Percentiles rank a stretch among this genome's conserved stretches.
phyloP scores from a whole-genome alignment of 805 yeast species.

The Saccharomycopsis babjevae region DNA sequence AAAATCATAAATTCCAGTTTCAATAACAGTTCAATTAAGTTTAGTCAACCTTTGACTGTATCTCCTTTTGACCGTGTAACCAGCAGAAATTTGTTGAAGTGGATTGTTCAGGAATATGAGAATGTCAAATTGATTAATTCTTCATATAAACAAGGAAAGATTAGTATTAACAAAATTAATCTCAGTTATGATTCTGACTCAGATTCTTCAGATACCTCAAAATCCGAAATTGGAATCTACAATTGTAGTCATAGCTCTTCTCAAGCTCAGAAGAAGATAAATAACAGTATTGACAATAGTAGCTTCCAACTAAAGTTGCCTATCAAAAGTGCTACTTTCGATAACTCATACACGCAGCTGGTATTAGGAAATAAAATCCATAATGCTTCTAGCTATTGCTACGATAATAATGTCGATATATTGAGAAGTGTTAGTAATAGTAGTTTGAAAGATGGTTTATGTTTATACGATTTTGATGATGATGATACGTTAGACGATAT shows the following conservation, averaged over 20 bases:
- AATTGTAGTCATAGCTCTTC: neutral
- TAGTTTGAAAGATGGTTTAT: neutral
- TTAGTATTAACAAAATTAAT: slow-evolving; percentile 26
- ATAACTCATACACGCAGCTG: neutral
- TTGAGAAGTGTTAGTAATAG: neutral
- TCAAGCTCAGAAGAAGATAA: neutral
- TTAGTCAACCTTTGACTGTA: slow-evolving; percentile 42
- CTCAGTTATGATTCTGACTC: slow-evolving; percentile 13
- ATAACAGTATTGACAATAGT: slow-evolving; percentile 2
- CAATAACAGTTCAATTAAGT: slow-evolving; percentile 37
- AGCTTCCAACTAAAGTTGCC: neutral
- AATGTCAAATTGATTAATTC: slow-evolving; percentile 26
- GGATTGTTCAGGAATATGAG: slow-evolving; percentile 46
- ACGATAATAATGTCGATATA: slow-evolving; percentile 12
- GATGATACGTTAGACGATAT: neutral
- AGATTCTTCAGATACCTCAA: neutral
- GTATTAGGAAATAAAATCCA: neutral
- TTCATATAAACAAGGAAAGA: slow-evolving; percentile 13
- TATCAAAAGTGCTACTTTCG: slow-evolving; percentile 1
- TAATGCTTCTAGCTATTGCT: slow-evolving; percentile 4
- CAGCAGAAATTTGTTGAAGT: slow-evolving; percentile 38
- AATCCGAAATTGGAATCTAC: neutral
- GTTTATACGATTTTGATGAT: neutral
- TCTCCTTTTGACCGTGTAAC: slow-evolving; percentile 42
- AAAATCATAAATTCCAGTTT: slow-evolving; percentile 29